Percentiles rank a stretch among this genome's conserved stretches.
Evolutionary conservation across 768 basidiomycete genomes (phyloP).

Genomic region (Xanthoconium stramineum): DNA sequence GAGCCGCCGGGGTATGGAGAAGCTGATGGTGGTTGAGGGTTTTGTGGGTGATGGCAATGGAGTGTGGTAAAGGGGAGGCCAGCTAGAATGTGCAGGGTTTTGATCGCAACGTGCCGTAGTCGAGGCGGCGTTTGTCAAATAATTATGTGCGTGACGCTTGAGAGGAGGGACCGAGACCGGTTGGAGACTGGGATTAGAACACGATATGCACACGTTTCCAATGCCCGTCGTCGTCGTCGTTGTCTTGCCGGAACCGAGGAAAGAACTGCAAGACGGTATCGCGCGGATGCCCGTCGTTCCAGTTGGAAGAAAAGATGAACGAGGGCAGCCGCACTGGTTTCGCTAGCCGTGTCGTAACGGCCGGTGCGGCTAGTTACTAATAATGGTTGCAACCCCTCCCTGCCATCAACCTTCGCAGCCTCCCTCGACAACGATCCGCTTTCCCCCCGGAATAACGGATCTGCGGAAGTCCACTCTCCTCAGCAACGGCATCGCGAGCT

Average conservation of each 20-base stretch:
- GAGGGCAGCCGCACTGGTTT: constrained; percentile 31
- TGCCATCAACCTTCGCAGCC: constrained; percentile 19
- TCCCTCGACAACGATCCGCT: constrained; percentile 9
- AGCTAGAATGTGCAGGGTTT: constrained; percentile 50
- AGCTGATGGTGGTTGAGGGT: constrained; percentile 38
- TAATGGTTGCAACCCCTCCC: constrained; percentile 17
- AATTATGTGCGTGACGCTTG: constrained; percentile 27
- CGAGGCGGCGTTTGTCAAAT: constrained; percentile 50
- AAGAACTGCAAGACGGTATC: constrained; percentile 5
- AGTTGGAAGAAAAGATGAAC: constrained; percentile 18
- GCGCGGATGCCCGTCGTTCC: constrained; percentile 19
- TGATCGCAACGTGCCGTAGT: constrained; percentile 79
- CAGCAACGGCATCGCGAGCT: neutral
- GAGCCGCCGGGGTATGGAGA: constrained; percentile 25
- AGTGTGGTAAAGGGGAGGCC: constrained; percentile 62
- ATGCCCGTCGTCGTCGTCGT: constrained; percentile 10
- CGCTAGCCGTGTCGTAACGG: constrained; percentile 31
- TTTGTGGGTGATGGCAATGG: constrained; percentile 37
- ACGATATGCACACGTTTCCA: constrained; percentile 21
- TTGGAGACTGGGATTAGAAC: constrained; percentile 19
- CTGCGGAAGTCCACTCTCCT: neutral
- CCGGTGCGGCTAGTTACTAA: constrained; percentile 24
- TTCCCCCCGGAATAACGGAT: no score
- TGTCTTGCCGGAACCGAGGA: constrained; percentile 4
- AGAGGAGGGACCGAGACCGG: constrained; percentile 17